phyloP scores from a whole-genome alignment of 768 basidiomycete genomes.

The Multifurca ochricompacta region DNA sequence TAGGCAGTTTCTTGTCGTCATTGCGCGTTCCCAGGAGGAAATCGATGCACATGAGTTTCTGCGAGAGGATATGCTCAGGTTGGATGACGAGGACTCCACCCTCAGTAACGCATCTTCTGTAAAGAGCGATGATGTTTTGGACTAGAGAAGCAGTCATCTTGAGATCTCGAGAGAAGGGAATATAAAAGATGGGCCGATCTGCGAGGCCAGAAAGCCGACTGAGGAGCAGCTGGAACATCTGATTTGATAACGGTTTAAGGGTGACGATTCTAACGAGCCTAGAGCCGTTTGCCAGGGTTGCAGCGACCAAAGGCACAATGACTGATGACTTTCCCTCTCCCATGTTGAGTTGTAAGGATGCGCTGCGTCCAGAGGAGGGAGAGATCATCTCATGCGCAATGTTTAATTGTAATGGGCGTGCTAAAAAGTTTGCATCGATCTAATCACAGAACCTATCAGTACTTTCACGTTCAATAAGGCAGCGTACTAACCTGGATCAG shows the following conservation, averaged over 20 bases:
- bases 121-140: slow-evolving; percentile 26
- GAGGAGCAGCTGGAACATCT: slow-evolving; percentile 43
- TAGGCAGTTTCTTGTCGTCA: background rate
- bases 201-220: slow-evolving; percentile 37
- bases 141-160: slow-evolving; percentile 20
- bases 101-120: slow-evolving; percentile 32
- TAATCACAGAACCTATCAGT: slow-evolving; percentile 17
- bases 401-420: slow-evolving; percentile 35
- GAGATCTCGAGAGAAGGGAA: slow-evolving; percentile 43
- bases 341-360: slow-evolving; percentile 47
- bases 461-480: no score
- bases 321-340: slow-evolving; percentile 50
- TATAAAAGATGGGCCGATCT: slow-evolving; percentile 40
- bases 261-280: slow-evolving; percentile 42
- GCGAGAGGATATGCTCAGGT: slow-evolving; percentile 48
- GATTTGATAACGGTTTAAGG: slow-evolving; percentile 38
- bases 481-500: slow-evolving; percentile 11
- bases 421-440: slow-evolving; percentile 39
- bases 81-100: slow-evolving; percentile 41
- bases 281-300: slow-evolving; percentile 35
- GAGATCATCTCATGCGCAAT: slow-evolving; percentile 42
- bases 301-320: slow-evolving; percentile 40
- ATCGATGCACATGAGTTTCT: slow-evolving; percentile 41
- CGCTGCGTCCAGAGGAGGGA: slow-evolving; percentile 32
- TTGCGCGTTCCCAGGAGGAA: slow-evolving; percentile 19